Conservation (phyloP, 495 filamentous ascomycete genomes). For the Talaromyces stipitatus region DNA sequence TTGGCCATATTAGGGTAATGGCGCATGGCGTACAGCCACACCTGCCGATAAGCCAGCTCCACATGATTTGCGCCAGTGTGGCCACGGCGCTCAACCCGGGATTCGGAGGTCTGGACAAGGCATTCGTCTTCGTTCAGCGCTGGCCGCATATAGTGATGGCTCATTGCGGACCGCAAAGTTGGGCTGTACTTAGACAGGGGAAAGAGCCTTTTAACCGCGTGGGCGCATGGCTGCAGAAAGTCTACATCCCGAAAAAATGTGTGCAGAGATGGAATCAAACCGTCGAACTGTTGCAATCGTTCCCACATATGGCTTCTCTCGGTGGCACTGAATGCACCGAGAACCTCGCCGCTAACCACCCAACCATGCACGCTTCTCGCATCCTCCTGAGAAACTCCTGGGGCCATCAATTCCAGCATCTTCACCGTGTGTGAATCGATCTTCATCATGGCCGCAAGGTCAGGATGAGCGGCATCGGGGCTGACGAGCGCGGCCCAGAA, state of each 20-base stretch:
- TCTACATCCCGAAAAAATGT: conserved; percentile 30
- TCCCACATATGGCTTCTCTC: conserved; percentile 16
- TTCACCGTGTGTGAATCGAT: conserved; percentile 13
- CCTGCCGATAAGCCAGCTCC: conserved; percentile 15
- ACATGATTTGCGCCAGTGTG: background rate
- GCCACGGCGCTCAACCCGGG: background rate
- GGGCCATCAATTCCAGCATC: conserved; percentile 10
- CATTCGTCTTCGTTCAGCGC: background rate
- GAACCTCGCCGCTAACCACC: conserved; percentile 14
- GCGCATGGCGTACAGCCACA: conserved; percentile 20
- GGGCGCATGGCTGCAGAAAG: conserved; percentile 17
- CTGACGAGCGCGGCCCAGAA: conserved; percentile 13
- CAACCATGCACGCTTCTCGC: conserved; percentile 2
- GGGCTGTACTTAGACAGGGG: conserved; percentile 10
- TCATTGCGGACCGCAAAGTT: conserved; percentile 6
- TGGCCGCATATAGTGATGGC: background rate
- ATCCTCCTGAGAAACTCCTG: conserved; percentile 7
- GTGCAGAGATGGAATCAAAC: conserved; percentile 23
- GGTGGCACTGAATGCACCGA: conserved; percentile 17
- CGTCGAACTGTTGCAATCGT: conserved; percentile 11
- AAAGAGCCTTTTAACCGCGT: conserved; percentile 22
- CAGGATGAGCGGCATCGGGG: background rate
- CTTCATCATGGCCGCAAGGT: conserved; percentile 5
- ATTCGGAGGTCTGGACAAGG: conserved; percentile 19
- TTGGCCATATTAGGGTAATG: conserved; percentile 19